Conservation (phyloP, 1,139 yeast genomes). For the Kluyveromyces marxianus region DNA sequence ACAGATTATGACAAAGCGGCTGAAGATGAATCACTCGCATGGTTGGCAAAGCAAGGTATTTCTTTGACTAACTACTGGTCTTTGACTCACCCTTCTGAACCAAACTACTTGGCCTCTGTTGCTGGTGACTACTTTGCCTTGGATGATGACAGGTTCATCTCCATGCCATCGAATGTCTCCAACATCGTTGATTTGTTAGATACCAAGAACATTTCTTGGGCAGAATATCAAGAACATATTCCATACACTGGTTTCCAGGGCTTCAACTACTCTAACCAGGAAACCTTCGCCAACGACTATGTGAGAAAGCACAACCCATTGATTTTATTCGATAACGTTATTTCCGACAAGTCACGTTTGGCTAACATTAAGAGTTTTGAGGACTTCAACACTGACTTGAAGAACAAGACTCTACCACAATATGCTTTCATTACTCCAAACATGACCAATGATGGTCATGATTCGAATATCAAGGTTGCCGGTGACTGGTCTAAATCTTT, state of each 20-base stretch:
- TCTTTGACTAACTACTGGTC: conserved; percentile 42
- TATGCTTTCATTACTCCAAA: conserved; percentile 45
- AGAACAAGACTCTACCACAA: conserved; percentile 38
- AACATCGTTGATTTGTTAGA: conserved; percentile 41
- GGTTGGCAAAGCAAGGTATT: conserved; percentile 37
- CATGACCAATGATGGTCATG: conserved; percentile 45
- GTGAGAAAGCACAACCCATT: conserved; percentile 46
- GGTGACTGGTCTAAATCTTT: conserved; percentile 39
- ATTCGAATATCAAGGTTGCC: conserved; percentile 37
- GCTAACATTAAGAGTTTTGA: conserved; percentile 41
- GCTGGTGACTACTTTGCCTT: conserved; percentile 44
- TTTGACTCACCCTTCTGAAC: conserved; percentile 44
- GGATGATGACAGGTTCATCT: conserved; percentile 36
- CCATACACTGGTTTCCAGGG: conserved; percentile 45
- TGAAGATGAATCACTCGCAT: conserved; percentile 35
- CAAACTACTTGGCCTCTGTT: conserved; percentile 42
- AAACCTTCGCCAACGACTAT: conserved; percentile 37
- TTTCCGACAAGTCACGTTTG: conserved; percentile 30
- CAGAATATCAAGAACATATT: conserved; percentile 42
- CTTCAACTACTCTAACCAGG: conserved; percentile 37
- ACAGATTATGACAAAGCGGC: conserved; percentile 44
- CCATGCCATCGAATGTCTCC: conserved; percentile 39
- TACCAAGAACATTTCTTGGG: conserved; percentile 39
- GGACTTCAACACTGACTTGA: conserved; percentile 35
- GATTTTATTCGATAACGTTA: conserved; percentile 35